phyloP scores from a whole-genome alignment of 164 flowering plant genomes.

The Santalum album region DNA sequence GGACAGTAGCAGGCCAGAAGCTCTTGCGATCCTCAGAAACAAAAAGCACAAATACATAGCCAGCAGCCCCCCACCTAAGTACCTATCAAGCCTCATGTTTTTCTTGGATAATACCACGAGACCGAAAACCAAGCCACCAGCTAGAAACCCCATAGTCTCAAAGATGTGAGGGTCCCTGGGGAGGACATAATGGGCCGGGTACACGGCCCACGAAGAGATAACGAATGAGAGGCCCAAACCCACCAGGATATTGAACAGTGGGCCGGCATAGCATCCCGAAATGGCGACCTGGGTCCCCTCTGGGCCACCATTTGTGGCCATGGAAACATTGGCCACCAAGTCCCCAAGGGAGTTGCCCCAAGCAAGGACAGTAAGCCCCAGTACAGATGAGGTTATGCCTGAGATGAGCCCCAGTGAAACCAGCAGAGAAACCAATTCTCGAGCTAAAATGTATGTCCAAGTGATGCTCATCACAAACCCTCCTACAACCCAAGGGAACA shows the following conservation, averaged over 20 bases:
- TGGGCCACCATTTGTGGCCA: conserved; percentile 26
- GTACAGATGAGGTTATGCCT: conserved; percentile 27
- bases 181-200: conserved; percentile 18
- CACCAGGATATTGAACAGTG: conserved; percentile 33
- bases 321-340: conserved; percentile 22
- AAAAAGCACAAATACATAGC: conserved; percentile 28
- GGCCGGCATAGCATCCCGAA: conserved; percentile 43
- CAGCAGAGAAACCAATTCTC: conserved; percentile 28
- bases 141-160: conserved; percentile 27
- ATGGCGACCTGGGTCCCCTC: conserved; percentile 34
- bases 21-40: conserved; percentile 10
- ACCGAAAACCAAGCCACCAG: conserved; percentile 34
- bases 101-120: conserved; percentile 26
- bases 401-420: conserved; percentile 25
- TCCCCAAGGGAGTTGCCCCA: conserved; percentile 48
- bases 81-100: conserved; percentile 32
- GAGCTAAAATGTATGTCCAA: conserved; percentile 35
- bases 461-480: conserved; percentile 37
- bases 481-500: conserved; percentile 30
- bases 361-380: conserved; percentile 40
- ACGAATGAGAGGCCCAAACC: conserved; percentile 33
- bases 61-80: conserved; percentile 39
- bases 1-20: background rate
- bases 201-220: conserved; percentile 16
- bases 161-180: conserved; percentile 18